Evolutionary conservation across 805 yeast species (phyloP).

Genomic region (Lipomyces starkeyi): DNA sequence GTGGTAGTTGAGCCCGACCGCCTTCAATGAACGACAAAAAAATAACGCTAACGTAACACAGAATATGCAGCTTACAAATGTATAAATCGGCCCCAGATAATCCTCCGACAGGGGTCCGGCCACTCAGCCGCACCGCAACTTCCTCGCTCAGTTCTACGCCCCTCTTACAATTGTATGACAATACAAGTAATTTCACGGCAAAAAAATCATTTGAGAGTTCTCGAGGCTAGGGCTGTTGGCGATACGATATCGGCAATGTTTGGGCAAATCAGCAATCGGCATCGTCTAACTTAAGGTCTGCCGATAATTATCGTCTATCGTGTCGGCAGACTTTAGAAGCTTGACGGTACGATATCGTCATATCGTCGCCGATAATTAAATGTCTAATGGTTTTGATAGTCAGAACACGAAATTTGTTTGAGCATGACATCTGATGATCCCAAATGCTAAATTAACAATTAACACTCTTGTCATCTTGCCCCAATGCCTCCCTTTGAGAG

Average conservation of each 20-base stretch:
- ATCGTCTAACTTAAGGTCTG: neutral
- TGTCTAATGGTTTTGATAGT: neutral
- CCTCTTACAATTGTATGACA: too few relatives aligned
- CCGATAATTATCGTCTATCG: neutral
- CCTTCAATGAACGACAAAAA: too few relatives aligned
- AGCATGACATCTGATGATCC: constrained; percentile 5
- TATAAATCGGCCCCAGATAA: too few relatives aligned
- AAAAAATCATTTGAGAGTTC: too few relatives aligned
- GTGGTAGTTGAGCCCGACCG: too few relatives aligned
- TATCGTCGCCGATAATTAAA: neutral
- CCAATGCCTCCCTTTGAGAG: neutral
- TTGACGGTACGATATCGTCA: neutral
- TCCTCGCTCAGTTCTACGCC: too few relatives aligned
- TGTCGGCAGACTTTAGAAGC: neutral
- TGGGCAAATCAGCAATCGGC: constrained; percentile 2
- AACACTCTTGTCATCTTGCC: constrained; percentile 5
- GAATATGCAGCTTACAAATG: too few relatives aligned
- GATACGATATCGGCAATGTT: constrained; percentile 5
- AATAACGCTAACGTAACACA: too few relatives aligned
- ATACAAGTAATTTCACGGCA: too few relatives aligned
- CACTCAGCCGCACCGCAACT: too few relatives aligned
- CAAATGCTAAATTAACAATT: neutral
- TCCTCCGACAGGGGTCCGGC: too few relatives aligned
- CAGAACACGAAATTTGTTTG: neutral
- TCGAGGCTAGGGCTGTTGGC: constrained; percentile 6